Conservation (phyloP, 768 basidiomycete genomes). For the Pleurotus citrinopileatus region DNA sequence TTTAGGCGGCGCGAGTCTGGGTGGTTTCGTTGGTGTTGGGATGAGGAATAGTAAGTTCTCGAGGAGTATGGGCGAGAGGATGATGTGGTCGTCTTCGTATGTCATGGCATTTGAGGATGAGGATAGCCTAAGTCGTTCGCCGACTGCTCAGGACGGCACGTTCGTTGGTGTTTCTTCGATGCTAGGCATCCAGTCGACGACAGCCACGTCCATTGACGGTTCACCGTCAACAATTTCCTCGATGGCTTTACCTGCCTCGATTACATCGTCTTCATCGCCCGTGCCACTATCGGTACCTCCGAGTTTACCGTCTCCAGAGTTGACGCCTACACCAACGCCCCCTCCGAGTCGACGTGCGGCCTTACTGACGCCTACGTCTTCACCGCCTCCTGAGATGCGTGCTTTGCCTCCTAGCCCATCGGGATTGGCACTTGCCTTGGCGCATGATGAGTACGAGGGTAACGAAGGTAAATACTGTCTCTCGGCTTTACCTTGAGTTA, state of each 20-base stretch:
- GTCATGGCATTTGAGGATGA: constrained; percentile 6
- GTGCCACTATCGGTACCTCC: not conserved
- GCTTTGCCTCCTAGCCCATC: not conserved
- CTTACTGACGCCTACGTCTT: not conserved
- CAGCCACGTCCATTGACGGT: not conserved
- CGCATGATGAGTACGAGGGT: not conserved
- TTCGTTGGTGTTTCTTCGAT: constrained; percentile 2
- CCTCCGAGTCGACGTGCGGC: not conserved
- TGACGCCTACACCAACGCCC: not conserved
- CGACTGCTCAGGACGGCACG: not conserved
- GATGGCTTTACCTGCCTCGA: not conserved
- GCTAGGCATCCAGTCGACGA: not conserved
- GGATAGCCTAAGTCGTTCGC: not conserved
- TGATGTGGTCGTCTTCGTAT: not conserved
- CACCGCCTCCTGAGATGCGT: not conserved
- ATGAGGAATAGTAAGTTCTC: constrained; percentile 2
- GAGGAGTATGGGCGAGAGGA: constrained; percentile 9
- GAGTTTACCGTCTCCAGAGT: not conserved
- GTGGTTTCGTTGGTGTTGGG: constrained; percentile 7
- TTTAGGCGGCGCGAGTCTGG: not conserved
- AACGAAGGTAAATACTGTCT: not conserved
- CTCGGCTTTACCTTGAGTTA: not conserved
- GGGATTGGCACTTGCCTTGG: not conserved
- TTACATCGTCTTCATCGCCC: not conserved
- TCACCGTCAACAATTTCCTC: too few species aligned